phyloP scores from a whole-genome alignment of 1,139 yeast species.

The Saccharomycopsis hybrid region DNA sequence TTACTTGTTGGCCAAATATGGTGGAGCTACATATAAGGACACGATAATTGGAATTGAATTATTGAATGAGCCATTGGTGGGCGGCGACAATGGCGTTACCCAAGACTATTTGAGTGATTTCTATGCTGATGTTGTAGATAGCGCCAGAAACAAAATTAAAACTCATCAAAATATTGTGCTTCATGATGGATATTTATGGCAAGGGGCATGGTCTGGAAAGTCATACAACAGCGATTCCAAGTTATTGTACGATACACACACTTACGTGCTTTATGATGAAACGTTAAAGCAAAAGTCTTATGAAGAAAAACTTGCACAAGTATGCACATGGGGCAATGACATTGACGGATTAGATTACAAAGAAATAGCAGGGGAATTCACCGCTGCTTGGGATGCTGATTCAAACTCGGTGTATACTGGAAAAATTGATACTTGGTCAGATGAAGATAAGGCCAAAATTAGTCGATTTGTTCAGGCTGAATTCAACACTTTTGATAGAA shows the following conservation, averaged over 20 bases:
- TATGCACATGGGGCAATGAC: conserved; percentile 56
- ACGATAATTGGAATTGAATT: conserved; percentile 80
- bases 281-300: conserved; percentile 39
- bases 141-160: conserved; percentile 29
- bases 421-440: conserved; percentile 54
- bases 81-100: conserved; percentile 43
- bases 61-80: conserved; percentile 85
- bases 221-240: conserved; percentile 37
- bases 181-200: conserved; percentile 30
- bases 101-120: conserved; percentile 47
- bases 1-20: conserved; percentile 53
- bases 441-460: conserved; percentile 46
- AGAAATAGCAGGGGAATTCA: conserved; percentile 84
- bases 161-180: conserved; percentile 30
- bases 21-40: conserved; percentile 52
- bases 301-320: conserved; percentile 55
- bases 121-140: conserved; percentile 36
- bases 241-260: conserved; percentile 83
- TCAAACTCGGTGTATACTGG: conserved; percentile 61
- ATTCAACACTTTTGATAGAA: conserved; percentile 70
- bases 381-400: conserved; percentile 81
- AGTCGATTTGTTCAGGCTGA: conserved; percentile 82
- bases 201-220: conserved; percentile 18
- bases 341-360: conserved; percentile 47
- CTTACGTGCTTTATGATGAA: conserved; percentile 70